These are phyloP conservation scores for Priceomyces fermenticarens DNA, from an alignment of 805 yeast genomes.

Conservation along the genomic window DNA sequence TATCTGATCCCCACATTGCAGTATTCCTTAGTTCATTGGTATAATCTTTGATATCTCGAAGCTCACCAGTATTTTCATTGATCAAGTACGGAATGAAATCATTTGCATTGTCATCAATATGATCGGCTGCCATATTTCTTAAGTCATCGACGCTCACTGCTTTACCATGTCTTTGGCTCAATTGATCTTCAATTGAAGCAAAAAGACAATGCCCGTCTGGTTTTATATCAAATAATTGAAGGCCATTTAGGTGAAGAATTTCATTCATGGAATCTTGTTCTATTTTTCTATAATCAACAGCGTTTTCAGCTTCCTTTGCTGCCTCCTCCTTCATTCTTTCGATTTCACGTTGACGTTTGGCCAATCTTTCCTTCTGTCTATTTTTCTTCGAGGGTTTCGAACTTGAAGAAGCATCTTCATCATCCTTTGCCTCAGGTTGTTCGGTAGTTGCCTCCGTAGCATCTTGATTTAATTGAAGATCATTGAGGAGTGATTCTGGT, in stretches of 20 bases:
- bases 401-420: background rate
- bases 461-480: conserved; percentile 25
- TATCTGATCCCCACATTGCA: conserved; percentile 94
- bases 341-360: conserved; percentile 69
- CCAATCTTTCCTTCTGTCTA: conserved; percentile 80
- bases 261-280: conserved; percentile 66
- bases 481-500: conserved; percentile 67
- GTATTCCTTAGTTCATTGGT: conserved; percentile 67
- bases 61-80: conserved; percentile 67
- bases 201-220: conserved; percentile 96
- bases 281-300: conserved; percentile 65
- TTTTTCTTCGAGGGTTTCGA: conserved; percentile 47
- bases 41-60: conserved; percentile 67
- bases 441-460: background rate
- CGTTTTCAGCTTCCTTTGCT: conserved; percentile 57
- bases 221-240: conserved; percentile 63
- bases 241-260: conserved; percentile 45
- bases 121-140: conserved; percentile 61
- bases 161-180: conserved; percentile 43
- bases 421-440: background rate
- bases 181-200: conserved; percentile 80
- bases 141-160: conserved; percentile 46
- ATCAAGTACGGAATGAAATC: conserved; percentile 79
- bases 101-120: conserved; percentile 62
- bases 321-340: conserved; percentile 67